Conservation (phyloP, 202 grass and related monocot species). For the Carex arenaria region DNA sequence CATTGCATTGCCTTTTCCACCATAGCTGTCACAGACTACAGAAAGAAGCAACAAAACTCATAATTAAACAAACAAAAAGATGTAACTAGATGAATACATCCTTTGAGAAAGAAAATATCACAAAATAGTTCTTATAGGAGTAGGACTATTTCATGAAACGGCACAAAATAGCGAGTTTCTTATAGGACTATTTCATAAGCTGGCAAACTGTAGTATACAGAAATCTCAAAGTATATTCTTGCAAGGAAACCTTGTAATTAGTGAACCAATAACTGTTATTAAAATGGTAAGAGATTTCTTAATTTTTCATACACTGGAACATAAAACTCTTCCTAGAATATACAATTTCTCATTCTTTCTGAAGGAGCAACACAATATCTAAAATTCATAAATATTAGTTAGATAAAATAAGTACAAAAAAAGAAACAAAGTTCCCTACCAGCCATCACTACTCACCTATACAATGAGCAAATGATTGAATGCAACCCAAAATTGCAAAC, state of each 20-base stretch:
- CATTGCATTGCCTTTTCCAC: slow-evolving; percentile 95
- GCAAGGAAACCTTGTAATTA: too few relatives aligned
- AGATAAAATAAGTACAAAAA: background rate
- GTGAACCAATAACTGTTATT: too few relatives aligned
- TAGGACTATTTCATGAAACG: background rate
- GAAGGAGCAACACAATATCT: background rate
- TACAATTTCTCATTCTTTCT: background rate
- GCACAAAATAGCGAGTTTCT: background rate
- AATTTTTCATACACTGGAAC: background rate
- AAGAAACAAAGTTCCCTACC: background rate
- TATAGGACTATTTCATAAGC: background rate
- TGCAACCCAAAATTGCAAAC: too few relatives aligned
- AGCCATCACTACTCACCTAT: too few relatives aligned
- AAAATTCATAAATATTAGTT: background rate
- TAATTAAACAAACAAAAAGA: background rate
- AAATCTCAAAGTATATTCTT: too few relatives aligned
- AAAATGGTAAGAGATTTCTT: background rate
- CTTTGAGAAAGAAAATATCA: background rate
- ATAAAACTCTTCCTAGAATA: background rate
- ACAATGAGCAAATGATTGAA: too few relatives aligned
- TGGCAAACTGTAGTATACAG: background rate
- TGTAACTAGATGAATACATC: background rate
- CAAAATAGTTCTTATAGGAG: background rate
- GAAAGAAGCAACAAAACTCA: background rate
- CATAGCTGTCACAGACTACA: slow-evolving; percentile 80